Percentiles rank a stretch among this genome's conserved stretches.
These are phyloP conservation scores for Fusarium sp. DNA, from an alignment of 2,329 filamentous ascomycete genomes.

Conservation along the genomic window DNA sequence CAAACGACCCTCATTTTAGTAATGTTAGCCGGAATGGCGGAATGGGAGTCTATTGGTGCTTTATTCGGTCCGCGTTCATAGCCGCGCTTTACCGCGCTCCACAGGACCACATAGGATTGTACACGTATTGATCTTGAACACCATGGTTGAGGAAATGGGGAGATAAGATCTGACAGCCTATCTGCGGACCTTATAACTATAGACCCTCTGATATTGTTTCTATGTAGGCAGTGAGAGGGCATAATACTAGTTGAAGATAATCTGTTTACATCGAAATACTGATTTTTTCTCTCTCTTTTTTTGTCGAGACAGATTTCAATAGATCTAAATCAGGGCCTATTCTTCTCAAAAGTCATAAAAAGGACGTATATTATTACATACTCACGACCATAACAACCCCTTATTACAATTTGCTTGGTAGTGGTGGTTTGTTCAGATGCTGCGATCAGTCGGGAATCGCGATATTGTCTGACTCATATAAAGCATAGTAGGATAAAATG, in stretches of 20 bases:
- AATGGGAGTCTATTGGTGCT: conserved; percentile 18
- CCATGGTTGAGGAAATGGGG: not conserved
- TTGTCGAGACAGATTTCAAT: not conserved
- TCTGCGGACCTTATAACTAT: not conserved
- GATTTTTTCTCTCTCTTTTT: not conserved
- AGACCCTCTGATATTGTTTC: no score
- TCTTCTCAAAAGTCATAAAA: no score
- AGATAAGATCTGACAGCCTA: not conserved
- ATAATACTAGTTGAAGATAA: no score
- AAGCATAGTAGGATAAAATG: not conserved
- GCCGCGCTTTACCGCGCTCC: conserved; percentile 38
- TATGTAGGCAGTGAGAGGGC: no score
- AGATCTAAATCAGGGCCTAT: accelerated
- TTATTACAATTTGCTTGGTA: accelerated
- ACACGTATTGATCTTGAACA: not conserved
- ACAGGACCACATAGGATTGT: conserved; percentile 34
- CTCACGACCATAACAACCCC: accelerated
- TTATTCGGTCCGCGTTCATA: conserved; percentile 35
- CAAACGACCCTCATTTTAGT: conserved; percentile 3
- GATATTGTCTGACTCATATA: not conserved
- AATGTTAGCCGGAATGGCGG: conserved; percentile 28
- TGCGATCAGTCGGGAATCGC: accelerated
- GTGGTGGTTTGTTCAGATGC: accelerated
- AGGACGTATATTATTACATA: accelerated
- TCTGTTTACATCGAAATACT: not conserved